These are phyloP conservation scores for Pelargonium cotyledonis DNA, from an alignment of 441 rosid species.

Conservation along the genomic window DNA sequence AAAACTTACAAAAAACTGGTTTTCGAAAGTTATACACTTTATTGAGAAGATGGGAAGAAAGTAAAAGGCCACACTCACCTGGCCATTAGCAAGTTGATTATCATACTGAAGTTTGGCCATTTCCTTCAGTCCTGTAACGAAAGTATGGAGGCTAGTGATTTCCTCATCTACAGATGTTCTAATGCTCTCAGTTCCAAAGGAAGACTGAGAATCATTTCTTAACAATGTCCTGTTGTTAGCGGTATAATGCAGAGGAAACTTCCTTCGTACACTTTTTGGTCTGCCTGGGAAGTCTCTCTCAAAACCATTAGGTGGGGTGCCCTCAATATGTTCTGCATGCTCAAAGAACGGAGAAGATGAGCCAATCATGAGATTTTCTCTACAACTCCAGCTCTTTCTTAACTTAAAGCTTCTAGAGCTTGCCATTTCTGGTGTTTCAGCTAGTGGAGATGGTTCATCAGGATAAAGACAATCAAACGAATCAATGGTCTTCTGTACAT, in stretches of 20 bases:
- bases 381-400: slow-evolving; percentile 63
- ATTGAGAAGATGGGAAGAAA: slow-evolving; percentile 45
- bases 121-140: slow-evolving; percentile 30
- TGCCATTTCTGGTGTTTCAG: slow-evolving; percentile 34
- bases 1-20: slow-evolving; percentile 15
- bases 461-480: slow-evolving; percentile 40
- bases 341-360: slow-evolving; percentile 29
- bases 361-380: slow-evolving; percentile 37
- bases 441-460: slow-evolving; percentile 36
- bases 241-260: slow-evolving; percentile 29
- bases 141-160: slow-evolving; percentile 22
- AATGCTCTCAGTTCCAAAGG: slow-evolving; percentile 54
- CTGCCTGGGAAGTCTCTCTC: slow-evolving; percentile 37
- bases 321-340: slow-evolving; percentile 28
- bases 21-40: slow-evolving; percentile 24
- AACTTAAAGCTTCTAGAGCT: slow-evolving; percentile 39
- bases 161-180: slow-evolving; percentile 39
- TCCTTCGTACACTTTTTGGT: slow-evolving; percentile 31
- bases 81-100: slow-evolving; percentile 35
- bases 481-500: slow-evolving; percentile 38
- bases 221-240: slow-evolving; percentile 13
- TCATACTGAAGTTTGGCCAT: slow-evolving; percentile 26
- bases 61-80: slow-evolving; percentile 54
- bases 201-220: slow-evolving; percentile 31
- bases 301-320: slow-evolving; percentile 36